These are phyloP conservation scores for Gossypium schwendimanii DNA, from an alignment of 441 rosid genomes.

Conservation along the genomic window DNA sequence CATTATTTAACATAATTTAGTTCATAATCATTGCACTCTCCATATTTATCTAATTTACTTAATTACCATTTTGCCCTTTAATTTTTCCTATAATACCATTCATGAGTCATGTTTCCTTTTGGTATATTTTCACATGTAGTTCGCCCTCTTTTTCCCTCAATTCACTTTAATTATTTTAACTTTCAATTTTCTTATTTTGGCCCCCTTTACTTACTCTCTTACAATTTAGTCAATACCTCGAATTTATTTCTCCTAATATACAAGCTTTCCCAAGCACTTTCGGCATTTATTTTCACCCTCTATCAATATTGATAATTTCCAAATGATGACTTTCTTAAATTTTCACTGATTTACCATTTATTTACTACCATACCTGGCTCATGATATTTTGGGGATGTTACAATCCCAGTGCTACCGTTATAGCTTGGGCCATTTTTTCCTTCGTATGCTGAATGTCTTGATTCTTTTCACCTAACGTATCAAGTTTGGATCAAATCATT, in stretches of 20 bases:
- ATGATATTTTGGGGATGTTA: neutral
- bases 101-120: neutral
- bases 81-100: neutral
- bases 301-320: neutral
- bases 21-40: neutral
- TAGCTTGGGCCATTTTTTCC: neutral
- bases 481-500: neutral
- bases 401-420: neutral
- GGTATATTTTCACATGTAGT: neutral
- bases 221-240: neutral
- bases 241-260: neutral
- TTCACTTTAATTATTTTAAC: neutral
- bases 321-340: neutral
- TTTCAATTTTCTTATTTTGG: neutral
- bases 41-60: neutral
- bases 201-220: neutral
- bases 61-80: neutral
- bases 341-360: neutral
- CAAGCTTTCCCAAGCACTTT: neutral
- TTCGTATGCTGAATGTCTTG: neutral
- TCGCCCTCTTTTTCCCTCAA: neutral
- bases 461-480: neutral
- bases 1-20: neutral
- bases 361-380: neutral
- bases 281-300: neutral